phyloP scores from a whole-genome alignment of 768 basidiomycete species.

The Termitomyces sp. region DNA sequence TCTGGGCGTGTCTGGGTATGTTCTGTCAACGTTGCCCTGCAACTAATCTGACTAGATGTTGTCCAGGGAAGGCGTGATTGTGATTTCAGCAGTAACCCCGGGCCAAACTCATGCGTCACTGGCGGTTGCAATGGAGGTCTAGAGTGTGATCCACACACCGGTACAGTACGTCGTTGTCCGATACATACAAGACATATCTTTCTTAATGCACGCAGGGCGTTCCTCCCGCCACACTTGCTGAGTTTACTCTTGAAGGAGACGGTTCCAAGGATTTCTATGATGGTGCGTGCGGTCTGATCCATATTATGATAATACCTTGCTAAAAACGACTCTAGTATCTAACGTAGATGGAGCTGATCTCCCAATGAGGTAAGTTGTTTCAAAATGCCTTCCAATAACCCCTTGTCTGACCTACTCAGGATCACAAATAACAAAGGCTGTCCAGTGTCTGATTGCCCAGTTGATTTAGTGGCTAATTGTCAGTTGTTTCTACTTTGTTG shows the following conservation, averaged over 20 bases:
- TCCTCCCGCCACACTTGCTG: constrained; percentile 66
- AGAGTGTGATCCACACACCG: constrained; percentile 45
- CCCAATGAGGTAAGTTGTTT: constrained; percentile 29
- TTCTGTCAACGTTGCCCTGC: neutral
- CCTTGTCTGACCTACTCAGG: neutral
- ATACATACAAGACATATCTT: neutral
- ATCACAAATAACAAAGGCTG: constrained; percentile 50
- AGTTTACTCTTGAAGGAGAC: constrained; percentile 51
- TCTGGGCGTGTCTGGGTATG: constrained; percentile 60
- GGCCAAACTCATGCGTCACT: constrained; percentile 28
- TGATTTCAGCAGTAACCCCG: constrained; percentile 49
- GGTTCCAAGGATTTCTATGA: constrained; percentile 55
- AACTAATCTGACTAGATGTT: neutral
- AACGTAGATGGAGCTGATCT: constrained; percentile 61
- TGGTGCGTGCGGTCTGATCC: constrained; percentile 29
- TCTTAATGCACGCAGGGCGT: constrained; percentile 34
- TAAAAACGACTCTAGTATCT: constrained; percentile 34
- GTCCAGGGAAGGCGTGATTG: constrained; percentile 60
- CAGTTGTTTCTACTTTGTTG: neutral
- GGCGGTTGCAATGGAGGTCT: constrained; percentile 41
- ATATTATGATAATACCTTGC: neutral
- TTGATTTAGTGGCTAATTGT: constrained; percentile 53
- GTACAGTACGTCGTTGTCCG: constrained; percentile 34
- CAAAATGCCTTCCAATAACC: neutral
- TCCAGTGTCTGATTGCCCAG: constrained; percentile 42